These are phyloP conservation scores for Pinus tabuliformis DNA, from an alignment of 75 land plant genomes.

Conservation along the genomic window DNA sequence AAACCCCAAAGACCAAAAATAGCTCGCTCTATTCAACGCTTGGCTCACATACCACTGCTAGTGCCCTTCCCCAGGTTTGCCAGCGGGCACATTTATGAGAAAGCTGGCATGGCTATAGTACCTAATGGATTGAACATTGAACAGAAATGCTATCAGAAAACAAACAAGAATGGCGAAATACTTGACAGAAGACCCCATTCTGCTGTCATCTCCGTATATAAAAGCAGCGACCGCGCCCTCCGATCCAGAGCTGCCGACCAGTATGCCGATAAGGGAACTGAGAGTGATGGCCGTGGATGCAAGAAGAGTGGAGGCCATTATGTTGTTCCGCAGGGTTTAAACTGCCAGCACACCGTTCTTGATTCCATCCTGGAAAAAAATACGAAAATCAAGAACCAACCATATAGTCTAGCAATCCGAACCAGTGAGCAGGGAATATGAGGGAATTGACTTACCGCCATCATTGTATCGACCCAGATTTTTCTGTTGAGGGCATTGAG, in stretches of 20 bases:
- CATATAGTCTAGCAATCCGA: background rate
- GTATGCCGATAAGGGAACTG: conserved; percentile 66
- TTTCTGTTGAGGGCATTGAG: conserved; percentile 72
- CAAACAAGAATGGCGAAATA: conserved; percentile 59
- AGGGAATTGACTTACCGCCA: conserved; percentile 48
- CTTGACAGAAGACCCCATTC: conserved; percentile 33
- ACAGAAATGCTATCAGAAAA: conserved; percentile 65
- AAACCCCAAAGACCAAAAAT: conserved; percentile 78
- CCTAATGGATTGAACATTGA: conserved; percentile 70
- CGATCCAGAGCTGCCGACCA: conserved; percentile 42
- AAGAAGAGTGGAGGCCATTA: conserved; percentile 83
- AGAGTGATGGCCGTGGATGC: conserved; percentile 79
- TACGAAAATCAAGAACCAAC: background rate
- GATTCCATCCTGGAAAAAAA: conserved; percentile 27
- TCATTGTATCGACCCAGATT: conserved; percentile 76
- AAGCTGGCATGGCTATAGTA: conserved; percentile 84
- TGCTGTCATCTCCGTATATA: conserved; percentile 46
- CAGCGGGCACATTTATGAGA: conserved; percentile 65
- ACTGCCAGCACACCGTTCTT: conserved; percentile 79
- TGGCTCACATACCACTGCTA: conserved; percentile 26
- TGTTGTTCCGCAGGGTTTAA: conserved; percentile 81
- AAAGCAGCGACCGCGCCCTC: conserved; percentile 7
- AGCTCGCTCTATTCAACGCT: conserved; percentile 52
- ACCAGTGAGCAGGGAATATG: background rate
- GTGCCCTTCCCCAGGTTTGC: conserved; percentile 11